These are phyloP conservation scores for Tulasnella calospora DNA, from an alignment of 768 basidiomycete genomes.

Conservation along the genomic window DNA sequence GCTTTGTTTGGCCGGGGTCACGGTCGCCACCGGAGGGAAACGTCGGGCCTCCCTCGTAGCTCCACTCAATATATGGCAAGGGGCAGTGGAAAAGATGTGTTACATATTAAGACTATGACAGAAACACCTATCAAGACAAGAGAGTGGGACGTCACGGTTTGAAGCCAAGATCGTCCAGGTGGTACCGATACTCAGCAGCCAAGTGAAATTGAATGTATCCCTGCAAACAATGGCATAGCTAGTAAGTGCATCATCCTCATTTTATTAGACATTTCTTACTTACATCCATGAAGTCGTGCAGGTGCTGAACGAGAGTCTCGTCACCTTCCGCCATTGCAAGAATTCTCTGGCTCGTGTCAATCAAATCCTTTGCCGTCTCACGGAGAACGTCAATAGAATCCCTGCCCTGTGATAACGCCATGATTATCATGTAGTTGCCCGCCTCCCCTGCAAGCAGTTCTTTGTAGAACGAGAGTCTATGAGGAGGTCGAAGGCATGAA, in stretches of 20 bases:
- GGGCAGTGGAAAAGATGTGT: no score
- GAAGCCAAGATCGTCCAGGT: background rate
- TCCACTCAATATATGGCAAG: no score
- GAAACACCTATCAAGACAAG: background rate
- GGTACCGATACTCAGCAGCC: background rate
- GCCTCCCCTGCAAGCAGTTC: no score
- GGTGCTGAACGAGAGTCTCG: background rate
- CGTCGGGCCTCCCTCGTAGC: no score
- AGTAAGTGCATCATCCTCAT: background rate
- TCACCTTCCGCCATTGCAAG: background rate
- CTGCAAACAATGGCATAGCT: background rate
- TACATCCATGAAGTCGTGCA: background rate
- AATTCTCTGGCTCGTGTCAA: background rate
- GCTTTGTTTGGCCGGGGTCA: no score
- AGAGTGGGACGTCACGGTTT: background rate
- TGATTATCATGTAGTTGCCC: no score
- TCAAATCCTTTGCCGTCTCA: background rate
- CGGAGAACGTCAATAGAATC: no score
- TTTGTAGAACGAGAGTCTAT: no score
- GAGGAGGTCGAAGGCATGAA: no score
- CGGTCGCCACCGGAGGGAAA: no score
- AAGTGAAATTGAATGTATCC: background rate
- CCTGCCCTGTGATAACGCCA: no score
- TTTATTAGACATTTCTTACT: background rate
- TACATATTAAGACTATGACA: background rate